A percentile compares a stretch with the other conserved stretches of the same genome.
Evolutionary conservation across 306 rosid species (phyloP).

Genomic region (Leucaena leucocephala): DNA sequence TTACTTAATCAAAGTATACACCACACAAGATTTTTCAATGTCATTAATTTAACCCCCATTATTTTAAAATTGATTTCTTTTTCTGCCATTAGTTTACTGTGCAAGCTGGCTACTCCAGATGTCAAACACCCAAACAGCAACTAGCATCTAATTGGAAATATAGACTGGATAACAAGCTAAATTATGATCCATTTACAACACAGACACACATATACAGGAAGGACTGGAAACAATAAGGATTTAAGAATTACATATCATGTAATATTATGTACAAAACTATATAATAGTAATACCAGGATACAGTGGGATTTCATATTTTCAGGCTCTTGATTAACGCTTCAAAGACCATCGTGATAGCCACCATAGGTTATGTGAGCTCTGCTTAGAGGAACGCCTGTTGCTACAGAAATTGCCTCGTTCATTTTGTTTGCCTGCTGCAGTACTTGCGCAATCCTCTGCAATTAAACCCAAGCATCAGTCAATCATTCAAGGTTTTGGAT

Average conservation of each 20-base stretch:
- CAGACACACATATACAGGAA: slow-evolving; percentile 22
- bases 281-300: slow-evolving; percentile 18
- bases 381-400: slow-evolving; percentile 47
- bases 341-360: slow-evolving; percentile 51
- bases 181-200: slow-evolving; percentile 25
- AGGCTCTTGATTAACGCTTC: neutral
- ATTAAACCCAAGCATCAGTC: slow-evolving; percentile 4
- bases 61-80: neutral
- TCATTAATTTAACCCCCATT: neutral
- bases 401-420: slow-evolving; percentile 57
- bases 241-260: slow-evolving; percentile 9
- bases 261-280: slow-evolving; percentile 36
- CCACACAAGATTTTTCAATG: neutral
- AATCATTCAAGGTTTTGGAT: neutral
- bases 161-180: slow-evolving; percentile 5
- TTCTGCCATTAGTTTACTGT: neutral
- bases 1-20: neutral
- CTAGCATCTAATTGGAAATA: neutral
- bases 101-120: neutral
- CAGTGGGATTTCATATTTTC: neutral
- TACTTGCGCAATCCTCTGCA: slow-evolving; percentile 53
- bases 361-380: slow-evolving; percentile 60
- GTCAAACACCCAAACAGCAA: neutral
- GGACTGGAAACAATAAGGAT: slow-evolving; percentile 2
- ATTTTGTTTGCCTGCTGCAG: slow-evolving; percentile 49